These are phyloP conservation scores for maize (Zea mays) DNA, from an alignment of 176 grass and related monocot species.

Conservation along the genomic window DNA sequence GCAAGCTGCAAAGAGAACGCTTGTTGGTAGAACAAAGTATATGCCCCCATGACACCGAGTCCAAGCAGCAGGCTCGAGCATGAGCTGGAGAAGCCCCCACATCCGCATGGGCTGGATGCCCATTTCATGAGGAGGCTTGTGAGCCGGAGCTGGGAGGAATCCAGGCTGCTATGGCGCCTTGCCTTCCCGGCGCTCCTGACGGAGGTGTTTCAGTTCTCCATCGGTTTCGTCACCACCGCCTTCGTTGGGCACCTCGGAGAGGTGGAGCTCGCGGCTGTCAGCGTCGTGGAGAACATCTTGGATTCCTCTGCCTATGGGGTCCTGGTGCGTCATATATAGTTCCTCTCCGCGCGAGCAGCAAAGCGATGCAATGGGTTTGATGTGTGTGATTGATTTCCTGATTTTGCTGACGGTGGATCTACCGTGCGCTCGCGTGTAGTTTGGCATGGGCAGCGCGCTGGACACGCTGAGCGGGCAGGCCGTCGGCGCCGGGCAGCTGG, in stretches of 20 bases:
- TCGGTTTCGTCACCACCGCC: conserved; percentile 57
- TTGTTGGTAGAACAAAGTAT: neutral
- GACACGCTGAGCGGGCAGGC: conserved; percentile 66
- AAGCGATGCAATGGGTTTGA: neutral
- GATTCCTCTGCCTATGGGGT: conserved; percentile 53
- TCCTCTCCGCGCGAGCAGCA: neutral
- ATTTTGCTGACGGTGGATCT: neutral
- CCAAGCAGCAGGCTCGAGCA: neutral
- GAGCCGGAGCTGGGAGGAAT: conserved; percentile 47
- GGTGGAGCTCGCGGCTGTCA: conserved; percentile 64
- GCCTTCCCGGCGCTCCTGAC: conserved; percentile 64
- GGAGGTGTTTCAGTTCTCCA: conserved; percentile 67
- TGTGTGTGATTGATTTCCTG: neutral
- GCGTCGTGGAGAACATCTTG: conserved; percentile 54
- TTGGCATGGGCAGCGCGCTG: conserved; percentile 65
- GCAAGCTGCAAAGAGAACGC: neutral
- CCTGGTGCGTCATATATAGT: conserved; percentile 16
- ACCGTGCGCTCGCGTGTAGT: conserved; percentile 4
- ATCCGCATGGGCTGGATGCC: neutral
- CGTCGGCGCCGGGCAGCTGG: conserved; percentile 49
- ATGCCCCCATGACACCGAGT: neutral
- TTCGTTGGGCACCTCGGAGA: conserved; percentile 66
- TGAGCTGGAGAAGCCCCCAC: neutral
- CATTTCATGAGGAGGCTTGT: conserved; percentile 10
- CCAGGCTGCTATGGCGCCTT: conserved; percentile 53